Evolutionary conservation across 129 eudicot genomes (phyloP).

Genomic region (Pulicaria dysenterica): DNA sequence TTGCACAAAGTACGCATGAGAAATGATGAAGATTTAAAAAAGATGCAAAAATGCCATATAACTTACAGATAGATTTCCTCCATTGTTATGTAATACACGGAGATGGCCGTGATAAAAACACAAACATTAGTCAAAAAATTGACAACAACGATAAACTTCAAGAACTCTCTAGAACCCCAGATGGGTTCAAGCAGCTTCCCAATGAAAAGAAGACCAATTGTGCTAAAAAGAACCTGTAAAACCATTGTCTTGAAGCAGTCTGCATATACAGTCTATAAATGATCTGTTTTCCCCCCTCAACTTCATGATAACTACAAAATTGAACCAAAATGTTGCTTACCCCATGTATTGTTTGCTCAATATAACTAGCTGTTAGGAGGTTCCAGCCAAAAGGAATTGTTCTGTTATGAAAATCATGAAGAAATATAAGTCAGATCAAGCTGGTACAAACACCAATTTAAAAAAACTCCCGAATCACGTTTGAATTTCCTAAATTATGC

Average conservation of each 20-base stretch:
- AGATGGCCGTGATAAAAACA: conserved; percentile 72
- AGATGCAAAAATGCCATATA: neutral
- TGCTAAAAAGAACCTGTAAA: conserved; percentile 65
- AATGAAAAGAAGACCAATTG: conserved; percentile 67
- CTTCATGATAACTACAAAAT: neutral
- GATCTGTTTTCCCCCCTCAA: neutral
- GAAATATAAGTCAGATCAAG: neutral
- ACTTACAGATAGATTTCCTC: conserved; percentile 86
- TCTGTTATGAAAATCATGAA: conserved; percentile 41
- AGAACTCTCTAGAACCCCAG: conserved; percentile 87
- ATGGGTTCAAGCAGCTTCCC: conserved; percentile 92
- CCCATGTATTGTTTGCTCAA: conserved; percentile 72
- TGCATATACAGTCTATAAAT: neutral
- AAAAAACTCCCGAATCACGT: neutral
- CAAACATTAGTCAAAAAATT: conserved; percentile 70
- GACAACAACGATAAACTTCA: conserved; percentile 79
- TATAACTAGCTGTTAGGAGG: conserved; percentile 79
- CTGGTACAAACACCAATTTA: neutral
- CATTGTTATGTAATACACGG: conserved; percentile 65
- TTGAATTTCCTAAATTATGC: neutral
- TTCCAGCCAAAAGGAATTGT: conserved; percentile 93
- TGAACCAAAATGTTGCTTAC: conserved; percentile 39
- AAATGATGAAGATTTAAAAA: too few species aligned
- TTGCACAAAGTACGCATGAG: conserved; percentile 3
- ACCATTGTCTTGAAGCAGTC: conserved; percentile 15